Percentiles rank a stretch among this genome's conserved stretches.
Evolutionary conservation across 2,329 filamentous ascomycete genomes (phyloP).

Genomic region (Stagonosporopsis tanaceti): DNA sequence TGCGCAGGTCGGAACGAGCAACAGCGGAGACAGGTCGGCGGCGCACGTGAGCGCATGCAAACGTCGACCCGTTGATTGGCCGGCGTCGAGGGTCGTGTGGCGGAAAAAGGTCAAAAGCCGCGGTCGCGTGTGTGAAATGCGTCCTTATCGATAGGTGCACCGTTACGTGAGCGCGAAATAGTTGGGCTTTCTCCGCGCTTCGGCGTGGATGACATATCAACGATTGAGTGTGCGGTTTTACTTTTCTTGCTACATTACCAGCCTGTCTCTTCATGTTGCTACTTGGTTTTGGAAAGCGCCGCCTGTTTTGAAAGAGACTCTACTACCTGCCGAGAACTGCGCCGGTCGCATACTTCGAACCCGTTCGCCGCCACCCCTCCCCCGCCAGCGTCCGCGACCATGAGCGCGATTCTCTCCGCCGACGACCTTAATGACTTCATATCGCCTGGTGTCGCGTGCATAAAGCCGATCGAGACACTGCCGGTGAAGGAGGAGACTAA

Average conservation of each 20-base stretch:
- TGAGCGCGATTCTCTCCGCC: slow-evolving; percentile 96
- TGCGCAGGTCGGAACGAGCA: slow-evolving; percentile 7
- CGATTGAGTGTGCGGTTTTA: not conserved
- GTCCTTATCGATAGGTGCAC: slow-evolving; percentile 44
- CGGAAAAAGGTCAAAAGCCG: slow-evolving; percentile 30
- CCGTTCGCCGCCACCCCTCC: slow-evolving; percentile 23
- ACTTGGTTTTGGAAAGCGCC: not conserved
- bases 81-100: slow-evolving; percentile 23
- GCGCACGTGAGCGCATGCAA: slow-evolving; percentile 25
- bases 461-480: slow-evolving; percentile 94
- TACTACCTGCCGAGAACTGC: slow-evolving; percentile 1
- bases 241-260: not conserved
- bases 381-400: slow-evolving; percentile 52
- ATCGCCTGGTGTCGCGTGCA: slow-evolving; percentile 94
- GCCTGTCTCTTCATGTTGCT: slow-evolving; percentile 5
- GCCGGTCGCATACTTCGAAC: slow-evolving; percentile 19
- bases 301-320: not conserved
- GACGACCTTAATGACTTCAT: slow-evolving; percentile 99
- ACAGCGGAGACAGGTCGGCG: slow-evolving; percentile 9
- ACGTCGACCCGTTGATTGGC: slow-evolving; percentile 6
- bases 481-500: slow-evolving; percentile 63
- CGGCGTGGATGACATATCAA: slow-evolving; percentile 23
- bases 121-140: slow-evolving; percentile 29
- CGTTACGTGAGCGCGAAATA: slow-evolving; percentile 28
- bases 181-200: slow-evolving; percentile 34